Evolutionary conservation across 257 asterid genomes (phyloP).

Genomic region (Solanum lycopersicoides): DNA sequence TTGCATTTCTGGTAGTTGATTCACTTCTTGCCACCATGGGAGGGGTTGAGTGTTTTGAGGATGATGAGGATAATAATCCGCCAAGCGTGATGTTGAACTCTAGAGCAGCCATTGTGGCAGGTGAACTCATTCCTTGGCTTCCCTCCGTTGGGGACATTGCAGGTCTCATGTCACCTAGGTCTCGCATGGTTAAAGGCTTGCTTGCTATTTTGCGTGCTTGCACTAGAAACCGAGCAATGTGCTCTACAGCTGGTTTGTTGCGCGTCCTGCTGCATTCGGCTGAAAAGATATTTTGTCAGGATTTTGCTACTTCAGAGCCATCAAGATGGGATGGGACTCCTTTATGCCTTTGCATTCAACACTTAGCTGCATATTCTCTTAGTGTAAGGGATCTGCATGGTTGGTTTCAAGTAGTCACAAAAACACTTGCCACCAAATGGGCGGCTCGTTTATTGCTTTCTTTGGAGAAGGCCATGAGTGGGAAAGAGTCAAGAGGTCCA

Average conservation of each 20-base stretch:
- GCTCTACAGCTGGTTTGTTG: slow-evolving; percentile 82
- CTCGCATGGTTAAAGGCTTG: slow-evolving; percentile 94
- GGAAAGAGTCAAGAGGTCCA: slow-evolving; percentile 92
- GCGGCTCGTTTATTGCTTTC: slow-evolving; percentile 69
- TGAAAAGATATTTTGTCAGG: slow-evolving; percentile 60
- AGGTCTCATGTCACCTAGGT: slow-evolving; percentile 90
- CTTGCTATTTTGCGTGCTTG: slow-evolving; percentile 96
- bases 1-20: slow-evolving; percentile 80
- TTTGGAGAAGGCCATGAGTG: slow-evolving; percentile 91
- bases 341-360: slow-evolving; percentile 78
- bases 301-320: slow-evolving; percentile 37
- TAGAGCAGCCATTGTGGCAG: slow-evolving; percentile 97
- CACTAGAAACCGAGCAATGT: slow-evolving; percentile 93
- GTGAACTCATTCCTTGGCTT: slow-evolving; percentile 93
- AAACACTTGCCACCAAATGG: slow-evolving; percentile 62
- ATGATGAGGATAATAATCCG: slow-evolving; percentile 82
- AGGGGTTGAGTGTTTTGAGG: slow-evolving; percentile 98
- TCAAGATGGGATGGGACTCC: slow-evolving; percentile 83
- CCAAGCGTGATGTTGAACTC: slow-evolving; percentile 99
- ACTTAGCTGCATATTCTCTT: slow-evolving; percentile 91
- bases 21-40: slow-evolving; percentile 99
- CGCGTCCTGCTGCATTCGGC: slow-evolving; percentile 71
- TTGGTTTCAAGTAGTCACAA: slow-evolving; percentile 74
- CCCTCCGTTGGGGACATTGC: slow-evolving; percentile 73
- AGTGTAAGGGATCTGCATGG: slow-evolving; percentile 63